Evolutionary conservation across 1,284 basidiomycete genomes (phyloP).

Genomic region (Crepidotus sp.): DNA sequence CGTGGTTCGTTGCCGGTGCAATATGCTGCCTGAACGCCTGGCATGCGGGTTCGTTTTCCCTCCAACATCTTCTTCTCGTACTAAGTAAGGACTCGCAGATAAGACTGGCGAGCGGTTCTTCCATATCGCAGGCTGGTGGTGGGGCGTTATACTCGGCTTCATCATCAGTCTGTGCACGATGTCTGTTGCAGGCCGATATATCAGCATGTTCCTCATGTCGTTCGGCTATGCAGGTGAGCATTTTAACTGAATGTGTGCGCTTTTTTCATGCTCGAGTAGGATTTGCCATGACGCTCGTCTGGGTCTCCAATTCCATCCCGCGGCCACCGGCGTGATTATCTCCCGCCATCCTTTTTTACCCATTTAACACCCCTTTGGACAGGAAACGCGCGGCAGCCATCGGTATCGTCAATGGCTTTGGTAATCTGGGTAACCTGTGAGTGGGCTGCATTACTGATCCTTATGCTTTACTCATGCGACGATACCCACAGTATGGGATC

Average conservation of each 20-base stretch:
- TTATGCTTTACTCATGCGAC: not conserved
- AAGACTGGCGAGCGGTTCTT: conserved; percentile 63
- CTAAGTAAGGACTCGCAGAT: conserved; percentile 2
- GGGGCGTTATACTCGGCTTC: conserved; percentile 50
- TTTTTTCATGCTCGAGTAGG: conserved; percentile 27
- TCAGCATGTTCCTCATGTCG: conserved; percentile 60
- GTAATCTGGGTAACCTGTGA: conserved; percentile 17
- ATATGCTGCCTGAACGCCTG: conserved; percentile 40
- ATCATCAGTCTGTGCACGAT: conserved; percentile 53
- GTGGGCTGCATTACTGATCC: not conserved
- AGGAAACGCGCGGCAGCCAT: conserved; percentile 18
- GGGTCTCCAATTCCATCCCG: conserved; percentile 55
- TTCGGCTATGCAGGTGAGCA: conserved; percentile 42
- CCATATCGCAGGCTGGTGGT: conserved; percentile 54
- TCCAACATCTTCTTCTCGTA: too few species aligned
- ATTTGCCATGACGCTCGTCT: conserved; percentile 51
- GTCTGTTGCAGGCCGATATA: conserved; percentile 47
- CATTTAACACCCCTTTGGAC: not conserved
- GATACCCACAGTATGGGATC: conserved; percentile 35
- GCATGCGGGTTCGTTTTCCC: conserved; percentile 51
- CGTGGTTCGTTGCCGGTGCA: conserved; percentile 44
- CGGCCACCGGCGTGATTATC: conserved; percentile 46
- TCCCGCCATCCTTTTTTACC: conserved; percentile 6
- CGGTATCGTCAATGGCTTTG: conserved; percentile 15
- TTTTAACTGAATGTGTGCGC: not conserved